Evolutionary conservation across 768 basidiomycete species (phyloP).

Genomic region (Rhizopogon vesiculosus): DNA sequence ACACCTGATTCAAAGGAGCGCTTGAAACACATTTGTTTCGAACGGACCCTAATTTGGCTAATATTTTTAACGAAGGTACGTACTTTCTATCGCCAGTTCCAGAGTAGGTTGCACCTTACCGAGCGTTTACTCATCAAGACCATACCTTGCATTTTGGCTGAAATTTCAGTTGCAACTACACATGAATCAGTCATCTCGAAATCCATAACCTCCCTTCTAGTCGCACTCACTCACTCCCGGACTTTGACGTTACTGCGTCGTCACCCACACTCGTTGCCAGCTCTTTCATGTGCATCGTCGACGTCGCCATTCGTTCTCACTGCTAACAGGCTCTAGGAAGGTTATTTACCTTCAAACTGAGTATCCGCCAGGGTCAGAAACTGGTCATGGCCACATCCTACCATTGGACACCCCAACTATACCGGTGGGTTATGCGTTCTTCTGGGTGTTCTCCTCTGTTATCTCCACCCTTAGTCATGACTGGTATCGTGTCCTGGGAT

Average conservation of each 20-base stretch:
- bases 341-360: conserved; percentile 36
- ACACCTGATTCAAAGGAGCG: too few relatives aligned
- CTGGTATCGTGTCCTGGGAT: conserved; percentile 3
- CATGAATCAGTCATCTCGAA: not conserved
- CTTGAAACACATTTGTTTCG: not conserved
- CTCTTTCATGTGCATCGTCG: too few relatives aligned
- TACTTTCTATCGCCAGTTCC: not conserved
- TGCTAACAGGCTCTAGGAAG: conserved; percentile 32
- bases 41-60: not conserved
- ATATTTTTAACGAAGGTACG: not conserved
- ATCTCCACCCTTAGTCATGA: conserved; percentile 1
- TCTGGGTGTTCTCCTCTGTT: conserved; percentile 1
- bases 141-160: not conserved
- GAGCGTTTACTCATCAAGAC: not conserved
- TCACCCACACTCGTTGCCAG: too few relatives aligned
- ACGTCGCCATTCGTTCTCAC: conserved; percentile 22
- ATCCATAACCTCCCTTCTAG: not conserved
- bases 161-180: not conserved
- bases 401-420: conserved; percentile 34
- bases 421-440: conserved; percentile 1
- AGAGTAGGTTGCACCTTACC: not conserved
- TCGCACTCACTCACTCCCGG: not conserved
- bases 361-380: conserved; percentile 28
- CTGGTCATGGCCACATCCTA: conserved; percentile 34
- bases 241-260: not conserved